These are phyloP conservation scores for Microdochium bolleyi DNA, from an alignment of 2,329 filamentous ascomycete genomes.

Conservation along the genomic window DNA sequence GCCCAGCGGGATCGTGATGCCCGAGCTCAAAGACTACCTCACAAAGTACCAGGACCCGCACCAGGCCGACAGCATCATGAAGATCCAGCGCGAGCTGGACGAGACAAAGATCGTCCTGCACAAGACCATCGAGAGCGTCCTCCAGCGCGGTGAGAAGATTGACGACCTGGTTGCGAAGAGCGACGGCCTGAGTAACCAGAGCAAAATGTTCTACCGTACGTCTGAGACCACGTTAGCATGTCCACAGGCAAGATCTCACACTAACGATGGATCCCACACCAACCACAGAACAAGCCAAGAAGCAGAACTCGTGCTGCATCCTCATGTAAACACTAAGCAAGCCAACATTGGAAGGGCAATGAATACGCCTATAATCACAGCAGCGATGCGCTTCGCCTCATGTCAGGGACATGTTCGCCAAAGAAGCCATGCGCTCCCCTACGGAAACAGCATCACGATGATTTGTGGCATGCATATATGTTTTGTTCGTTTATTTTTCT, in stretches of 20 bases:
- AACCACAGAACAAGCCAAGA: conserved; percentile 57
- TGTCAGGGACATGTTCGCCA: too few relatives aligned
- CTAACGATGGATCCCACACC: background rate
- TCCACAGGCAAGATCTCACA: too few relatives aligned
- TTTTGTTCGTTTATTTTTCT: too few relatives aligned
- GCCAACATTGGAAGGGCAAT: background rate
- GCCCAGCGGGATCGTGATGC: conserved; percentile 51
- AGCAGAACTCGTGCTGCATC: conserved; percentile 70
- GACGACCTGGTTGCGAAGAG: conserved; percentile 91
- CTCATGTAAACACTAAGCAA: conserved; percentile 45
- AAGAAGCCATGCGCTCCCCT: too few relatives aligned
- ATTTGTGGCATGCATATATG: too few relatives aligned
- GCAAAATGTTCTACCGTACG: conserved; percentile 95
- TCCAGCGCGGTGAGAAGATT: conserved; percentile 94
- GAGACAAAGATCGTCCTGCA: conserved; percentile 96
- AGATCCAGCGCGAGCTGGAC: conserved; percentile 93
- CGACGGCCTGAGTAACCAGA: conserved; percentile 80
- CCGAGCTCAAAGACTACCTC: conserved; percentile 71
- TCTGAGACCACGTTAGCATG: too few relatives aligned
- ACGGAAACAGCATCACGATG: too few relatives aligned
- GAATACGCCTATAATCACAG: too few relatives aligned
- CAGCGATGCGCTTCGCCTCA: too few relatives aligned
- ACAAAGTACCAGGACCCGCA: conserved; percentile 74
- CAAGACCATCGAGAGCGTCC: conserved; percentile 85
- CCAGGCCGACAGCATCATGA: conserved; percentile 85